Evolutionary conservation across 805 yeast genomes (phyloP).

Genomic region (Pichia insulana): DNA sequence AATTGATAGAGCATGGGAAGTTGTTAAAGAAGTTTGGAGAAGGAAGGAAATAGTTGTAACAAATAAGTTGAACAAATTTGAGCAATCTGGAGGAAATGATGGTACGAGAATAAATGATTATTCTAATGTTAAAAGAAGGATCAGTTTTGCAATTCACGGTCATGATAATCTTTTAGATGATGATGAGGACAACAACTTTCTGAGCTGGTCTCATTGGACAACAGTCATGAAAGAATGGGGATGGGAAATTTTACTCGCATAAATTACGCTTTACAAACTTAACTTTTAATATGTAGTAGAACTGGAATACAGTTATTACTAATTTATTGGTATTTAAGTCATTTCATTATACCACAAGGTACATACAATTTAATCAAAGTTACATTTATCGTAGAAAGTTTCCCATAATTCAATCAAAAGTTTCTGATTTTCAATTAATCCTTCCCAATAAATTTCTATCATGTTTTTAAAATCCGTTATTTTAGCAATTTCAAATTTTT

Average conservation of each 20-base stretch:
- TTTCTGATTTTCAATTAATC: conserved; percentile 87
- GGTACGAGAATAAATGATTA: conserved; percentile 12
- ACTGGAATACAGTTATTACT: background rate
- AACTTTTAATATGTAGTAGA: too few species aligned
- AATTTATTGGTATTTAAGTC: background rate
- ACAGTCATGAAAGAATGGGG: conserved; percentile 68
- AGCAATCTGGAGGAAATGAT: conserved; percentile 14
- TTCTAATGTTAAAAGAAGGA: conserved; percentile 19
- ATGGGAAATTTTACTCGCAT: conserved; percentile 61
- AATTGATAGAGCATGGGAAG: conserved; percentile 56
- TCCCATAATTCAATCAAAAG: conserved; percentile 86
- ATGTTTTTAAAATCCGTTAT: conserved; percentile 79
- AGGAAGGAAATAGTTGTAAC: conserved; percentile 39
- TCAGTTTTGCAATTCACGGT: conserved; percentile 32
- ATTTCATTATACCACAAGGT: background rate
- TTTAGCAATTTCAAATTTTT: conserved; percentile 62
- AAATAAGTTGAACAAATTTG: too few species aligned
- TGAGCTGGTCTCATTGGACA: conserved; percentile 56
- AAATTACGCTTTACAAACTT: conserved; percentile 1
- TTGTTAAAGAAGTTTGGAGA: conserved; percentile 65
- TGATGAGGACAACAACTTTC: conserved; percentile 31
- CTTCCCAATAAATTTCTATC: conserved; percentile 84
- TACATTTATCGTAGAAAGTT: conserved; percentile 60
- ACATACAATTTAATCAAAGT: conserved; percentile 16
- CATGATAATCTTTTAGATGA: conserved; percentile 30